Conservation (phyloP, 106 monocot genomes). For the Triglochin maritima region DNA sequence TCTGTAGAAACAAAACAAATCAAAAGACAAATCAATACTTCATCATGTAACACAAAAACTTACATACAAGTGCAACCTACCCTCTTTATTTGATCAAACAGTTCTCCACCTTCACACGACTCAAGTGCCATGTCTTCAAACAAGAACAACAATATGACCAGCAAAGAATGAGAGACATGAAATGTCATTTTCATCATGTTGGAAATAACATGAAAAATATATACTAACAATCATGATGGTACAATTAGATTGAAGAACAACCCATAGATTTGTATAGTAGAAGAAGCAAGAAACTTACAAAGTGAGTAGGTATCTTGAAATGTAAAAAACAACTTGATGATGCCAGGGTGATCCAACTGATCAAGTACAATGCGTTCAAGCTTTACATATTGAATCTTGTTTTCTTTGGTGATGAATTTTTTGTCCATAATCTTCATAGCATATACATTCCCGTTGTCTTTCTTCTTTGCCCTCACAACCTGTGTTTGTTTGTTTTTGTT, state of each 20-base stretch:
- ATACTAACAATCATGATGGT: neutral
- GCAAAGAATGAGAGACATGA: neutral
- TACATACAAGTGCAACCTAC: constrained; percentile 18
- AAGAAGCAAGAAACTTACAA: constrained; percentile 40
- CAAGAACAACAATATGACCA: neutral
- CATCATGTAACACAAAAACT: neutral
- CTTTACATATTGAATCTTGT: constrained; percentile 78
- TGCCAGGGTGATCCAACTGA: constrained; percentile 93
- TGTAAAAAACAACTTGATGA: constrained; percentile 75
- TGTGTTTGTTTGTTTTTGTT: too few species aligned
- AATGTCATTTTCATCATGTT: too few species aligned
- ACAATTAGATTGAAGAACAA: neutral
- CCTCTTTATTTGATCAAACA: constrained; percentile 94
- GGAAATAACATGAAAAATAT: neutral
- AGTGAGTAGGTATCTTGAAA: constrained; percentile 83
- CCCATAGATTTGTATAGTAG: neutral
- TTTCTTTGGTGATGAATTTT: constrained; percentile 92
- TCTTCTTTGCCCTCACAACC: constrained; percentile 93
- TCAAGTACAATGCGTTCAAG: constrained; percentile 91
- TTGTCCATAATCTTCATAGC: constrained; percentile 99
- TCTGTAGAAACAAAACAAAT: constrained; percentile 36
- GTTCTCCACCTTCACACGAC: constrained; percentile 96
- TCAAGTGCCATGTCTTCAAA: constrained; percentile 96
- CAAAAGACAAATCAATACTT: neutral
- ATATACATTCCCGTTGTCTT: constrained; percentile 73